Conservation (phyloP, 2,329 filamentous ascomycete species). For the Monilinia laxa region DNA sequence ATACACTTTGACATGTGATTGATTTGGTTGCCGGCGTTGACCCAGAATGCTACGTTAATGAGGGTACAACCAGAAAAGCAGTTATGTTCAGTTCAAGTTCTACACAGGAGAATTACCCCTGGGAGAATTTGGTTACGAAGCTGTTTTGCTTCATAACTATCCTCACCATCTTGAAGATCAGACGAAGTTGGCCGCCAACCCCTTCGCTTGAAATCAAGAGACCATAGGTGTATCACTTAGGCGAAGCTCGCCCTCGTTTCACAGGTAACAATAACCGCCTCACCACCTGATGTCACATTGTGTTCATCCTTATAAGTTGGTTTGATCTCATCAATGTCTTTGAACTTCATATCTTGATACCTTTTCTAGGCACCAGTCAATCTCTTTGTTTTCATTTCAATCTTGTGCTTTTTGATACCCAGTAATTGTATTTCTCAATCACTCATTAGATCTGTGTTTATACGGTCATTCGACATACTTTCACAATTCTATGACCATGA, state of each 20-base stretch:
- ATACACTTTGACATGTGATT: neutral
- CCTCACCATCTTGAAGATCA: conserved; percentile 28
- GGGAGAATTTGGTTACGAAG: neutral
- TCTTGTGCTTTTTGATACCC: neutral
- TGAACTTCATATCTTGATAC: conserved; percentile 10
- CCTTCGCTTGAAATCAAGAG: conserved; percentile 14
- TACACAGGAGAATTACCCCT: too few relatives aligned
- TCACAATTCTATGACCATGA: conserved; percentile 23
- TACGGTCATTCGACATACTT: conserved; percentile 10
- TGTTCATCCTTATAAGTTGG: conserved; percentile 26
- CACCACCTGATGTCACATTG: conserved; percentile 8
- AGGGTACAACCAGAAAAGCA: neutral
- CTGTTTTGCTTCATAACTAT: conserved; percentile 6
- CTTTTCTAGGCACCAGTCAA: conserved; percentile 28
- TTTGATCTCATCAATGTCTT: conserved; percentile 3
- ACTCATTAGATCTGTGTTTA: neutral
- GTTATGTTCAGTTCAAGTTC: neutral
- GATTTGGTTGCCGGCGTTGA: neutral
- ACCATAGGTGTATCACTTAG: conserved; percentile 15
- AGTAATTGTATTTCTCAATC: neutral
- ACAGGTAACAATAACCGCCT: neutral
- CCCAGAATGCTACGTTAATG: neutral
- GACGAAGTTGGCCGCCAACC: conserved; percentile 22
- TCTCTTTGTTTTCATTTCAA: conserved; percentile 22
- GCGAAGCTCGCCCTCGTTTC: conserved; percentile 5